These are phyloP conservation scores for Zygosaccharomyces pseudorouxii DNA, from an alignment of 805 yeast genomes.

Conservation along the genomic window DNA sequence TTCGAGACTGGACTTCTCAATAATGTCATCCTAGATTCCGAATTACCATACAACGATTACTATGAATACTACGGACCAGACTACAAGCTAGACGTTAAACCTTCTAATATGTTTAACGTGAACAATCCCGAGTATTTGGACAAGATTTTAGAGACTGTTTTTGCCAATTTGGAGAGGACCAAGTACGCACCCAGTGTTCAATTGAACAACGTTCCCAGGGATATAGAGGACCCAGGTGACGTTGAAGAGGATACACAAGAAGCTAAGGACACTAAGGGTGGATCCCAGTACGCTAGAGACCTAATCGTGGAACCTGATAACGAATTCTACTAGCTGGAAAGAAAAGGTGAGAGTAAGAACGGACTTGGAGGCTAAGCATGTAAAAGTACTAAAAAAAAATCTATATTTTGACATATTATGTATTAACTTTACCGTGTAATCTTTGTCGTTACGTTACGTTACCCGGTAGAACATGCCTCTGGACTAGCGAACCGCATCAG, in stretches of 20 bases:
- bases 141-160: constrained; percentile 72
- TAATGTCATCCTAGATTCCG: constrained; percentile 60
- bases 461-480: background rate
- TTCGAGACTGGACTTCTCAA: constrained; percentile 82
- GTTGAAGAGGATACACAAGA: constrained; percentile 77
- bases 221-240: constrained; percentile 80
- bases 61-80: constrained; percentile 98
- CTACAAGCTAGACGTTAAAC: constrained; percentile 88
- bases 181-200: constrained; percentile 97
- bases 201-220: constrained; percentile 82
- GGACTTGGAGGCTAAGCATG: background rate
- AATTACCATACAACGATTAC: constrained; percentile 89
- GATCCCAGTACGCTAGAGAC: constrained; percentile 82
- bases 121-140: constrained; percentile 89
- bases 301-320: constrained; percentile 62
- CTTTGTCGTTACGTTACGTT: background rate
- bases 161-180: constrained; percentile 78
- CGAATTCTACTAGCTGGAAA: constrained; percentile 52
- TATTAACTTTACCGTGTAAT: background rate
- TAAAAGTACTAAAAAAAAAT: constrained; percentile 1
- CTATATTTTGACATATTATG: background rate
- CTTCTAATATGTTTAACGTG: constrained; percentile 94
- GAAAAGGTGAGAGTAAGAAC: background rate
- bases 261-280: constrained; percentile 87
- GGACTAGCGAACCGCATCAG: background rate